Evolutionary conservation across 257 asterid species (phyloP).

Genomic region (Scutellaria barbata): DNA sequence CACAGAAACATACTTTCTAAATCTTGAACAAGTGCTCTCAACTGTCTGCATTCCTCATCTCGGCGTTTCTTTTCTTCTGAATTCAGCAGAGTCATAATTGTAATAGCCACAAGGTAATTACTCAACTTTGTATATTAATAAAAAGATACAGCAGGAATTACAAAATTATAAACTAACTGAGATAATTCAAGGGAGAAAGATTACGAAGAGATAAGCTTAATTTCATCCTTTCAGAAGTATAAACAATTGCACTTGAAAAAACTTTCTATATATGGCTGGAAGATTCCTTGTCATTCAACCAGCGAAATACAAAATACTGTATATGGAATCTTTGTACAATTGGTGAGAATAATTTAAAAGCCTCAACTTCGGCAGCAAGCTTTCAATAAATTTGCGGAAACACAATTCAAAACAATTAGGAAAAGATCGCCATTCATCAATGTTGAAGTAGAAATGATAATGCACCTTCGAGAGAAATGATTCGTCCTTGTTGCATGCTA

Average conservation of each 20-base stretch:
- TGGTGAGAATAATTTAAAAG: conserved; percentile 25
- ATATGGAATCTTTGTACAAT: not conserved
- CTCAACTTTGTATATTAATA: not conserved
- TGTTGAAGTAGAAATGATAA: conserved; percentile 29
- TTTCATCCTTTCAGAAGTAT: conserved; percentile 14
- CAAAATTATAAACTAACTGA: conserved; percentile 17
- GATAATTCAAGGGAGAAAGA: conserved; percentile 22
- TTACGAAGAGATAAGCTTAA: conserved; percentile 4
- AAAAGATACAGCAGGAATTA: conserved; percentile 26
- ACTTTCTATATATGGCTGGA: conserved; percentile 7
- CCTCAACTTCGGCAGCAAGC: conserved; percentile 25
- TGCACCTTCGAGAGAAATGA: conserved; percentile 82
- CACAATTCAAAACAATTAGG: conserved; percentile 1
- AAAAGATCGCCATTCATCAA: conserved; percentile 18
- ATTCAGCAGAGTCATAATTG: conserved; percentile 38
- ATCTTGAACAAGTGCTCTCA: conserved; percentile 86
- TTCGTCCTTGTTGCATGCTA: conserved; percentile 78
- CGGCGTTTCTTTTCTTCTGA: conserved; percentile 76
- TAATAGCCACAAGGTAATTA: conserved; percentile 25
- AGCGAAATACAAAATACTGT: not conserved
- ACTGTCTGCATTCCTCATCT: conserved; percentile 73
- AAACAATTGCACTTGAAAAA: conserved; percentile 6
- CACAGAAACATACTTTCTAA: conserved; percentile 67
- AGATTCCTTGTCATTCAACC: conserved; percentile 11
- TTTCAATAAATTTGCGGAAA: conserved; percentile 11